Conservation (phyloP, 129 eudicot species). For the Sambucus nigra region DNA sequence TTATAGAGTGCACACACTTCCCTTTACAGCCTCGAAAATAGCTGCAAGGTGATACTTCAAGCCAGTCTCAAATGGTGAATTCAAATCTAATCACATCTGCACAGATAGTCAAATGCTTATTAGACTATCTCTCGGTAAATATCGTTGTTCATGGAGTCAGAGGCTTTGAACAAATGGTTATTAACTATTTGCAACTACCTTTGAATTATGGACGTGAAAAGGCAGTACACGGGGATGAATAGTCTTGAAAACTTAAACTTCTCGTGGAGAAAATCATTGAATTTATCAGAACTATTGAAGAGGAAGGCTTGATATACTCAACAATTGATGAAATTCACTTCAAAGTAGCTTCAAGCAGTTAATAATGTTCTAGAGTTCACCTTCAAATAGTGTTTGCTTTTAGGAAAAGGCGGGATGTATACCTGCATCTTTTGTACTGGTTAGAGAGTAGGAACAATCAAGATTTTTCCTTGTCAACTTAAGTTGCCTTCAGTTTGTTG, state of each 20-base stretch:
- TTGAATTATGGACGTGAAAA: conserved; percentile 42
- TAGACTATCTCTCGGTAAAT: conserved; percentile 44
- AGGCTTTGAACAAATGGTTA: conserved; percentile 54
- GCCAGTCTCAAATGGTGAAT: conserved; percentile 22
- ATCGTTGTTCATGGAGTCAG: conserved; percentile 51
- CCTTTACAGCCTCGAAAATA: conserved; percentile 41
- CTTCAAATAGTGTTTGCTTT: no score
- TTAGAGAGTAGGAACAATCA: no score
- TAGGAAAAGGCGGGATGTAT: no score
- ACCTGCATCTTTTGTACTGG: no score
- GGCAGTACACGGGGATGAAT: conserved; percentile 67
- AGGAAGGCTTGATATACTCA: conserved; percentile 81
- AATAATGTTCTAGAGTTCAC: no score
- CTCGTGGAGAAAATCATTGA: conserved; percentile 56
- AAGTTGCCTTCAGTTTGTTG: no score
- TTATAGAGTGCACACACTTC: conserved; percentile 66
- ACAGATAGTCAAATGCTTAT: conserved; percentile 36
- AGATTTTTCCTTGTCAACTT: no score
- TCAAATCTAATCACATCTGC: conserved; percentile 44
- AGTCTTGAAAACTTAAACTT: conserved; percentile 51
- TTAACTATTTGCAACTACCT: conserved; percentile 65
- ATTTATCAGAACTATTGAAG: conserved; percentile 66
- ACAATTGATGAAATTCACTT: conserved; percentile 77
- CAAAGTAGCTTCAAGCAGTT: conserved; percentile 60
- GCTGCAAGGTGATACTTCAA: conserved; percentile 33